These are phyloP conservation scores for Penstemon eatonii DNA, from an alignment of 257 asterid genomes.

Conservation along the genomic window DNA sequence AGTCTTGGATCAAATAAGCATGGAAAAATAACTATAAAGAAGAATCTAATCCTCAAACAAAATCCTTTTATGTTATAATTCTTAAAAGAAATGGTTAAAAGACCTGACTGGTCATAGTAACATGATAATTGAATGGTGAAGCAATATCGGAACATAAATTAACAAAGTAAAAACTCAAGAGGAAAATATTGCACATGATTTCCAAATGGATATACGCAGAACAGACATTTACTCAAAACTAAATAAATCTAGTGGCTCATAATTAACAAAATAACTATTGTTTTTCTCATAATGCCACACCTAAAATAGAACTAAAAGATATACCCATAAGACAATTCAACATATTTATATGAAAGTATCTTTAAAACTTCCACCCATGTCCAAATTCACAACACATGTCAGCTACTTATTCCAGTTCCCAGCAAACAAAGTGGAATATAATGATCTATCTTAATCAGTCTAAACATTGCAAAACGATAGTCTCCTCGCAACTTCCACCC, in stretches of 20 bases:
- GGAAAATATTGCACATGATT: no score
- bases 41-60: background rate
- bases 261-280: no score
- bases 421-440: background rate
- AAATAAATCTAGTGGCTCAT: no score
- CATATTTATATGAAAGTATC: background rate
- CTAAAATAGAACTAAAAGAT: no score
- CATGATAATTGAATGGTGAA: no score
- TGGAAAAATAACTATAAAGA: background rate
- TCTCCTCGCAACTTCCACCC: slow-evolving; percentile 11
- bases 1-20: background rate
- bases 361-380: slow-evolving; percentile 11
- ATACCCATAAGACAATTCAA: no score
- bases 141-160: slow-evolving; percentile 10
- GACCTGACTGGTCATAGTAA: no score
- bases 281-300: no score
- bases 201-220: no score
- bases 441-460: slow-evolving; percentile 13
- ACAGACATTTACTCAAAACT: no score
- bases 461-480: slow-evolving; percentile 17
- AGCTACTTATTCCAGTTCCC: slow-evolving; percentile 5
- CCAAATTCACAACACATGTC: slow-evolving; percentile 9
- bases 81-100: no score
- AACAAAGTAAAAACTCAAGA: slow-evolving; percentile 16
- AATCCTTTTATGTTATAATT: background rate